Evolutionary conservation across 176 grass and related monocot species (phyloP), one percentile per base, ranked within the genome.

Genomic region (Rhynchospora pubera): DNA sequence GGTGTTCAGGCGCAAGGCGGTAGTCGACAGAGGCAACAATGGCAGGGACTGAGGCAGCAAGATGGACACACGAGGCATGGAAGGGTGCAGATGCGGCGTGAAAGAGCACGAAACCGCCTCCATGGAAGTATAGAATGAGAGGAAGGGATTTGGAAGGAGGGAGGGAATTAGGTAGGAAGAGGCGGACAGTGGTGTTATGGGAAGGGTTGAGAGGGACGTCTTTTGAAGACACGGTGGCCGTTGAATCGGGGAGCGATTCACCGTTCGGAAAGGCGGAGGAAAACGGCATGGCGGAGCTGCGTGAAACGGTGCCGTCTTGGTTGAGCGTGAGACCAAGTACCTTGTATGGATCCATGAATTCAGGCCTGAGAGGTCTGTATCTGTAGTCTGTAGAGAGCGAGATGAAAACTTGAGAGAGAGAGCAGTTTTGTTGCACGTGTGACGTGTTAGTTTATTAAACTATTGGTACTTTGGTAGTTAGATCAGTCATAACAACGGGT

Each of bases 1-100:
- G 95, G 81, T 94, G 90, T 87, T 97, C 90, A 3, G 95, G 92
- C 10, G 95, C 92, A 18, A 97, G 90, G 83, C 95, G 95, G 88
- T 93, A 93, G 73, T 94, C 90, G 0, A 94, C 87, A 83, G 92
- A 91, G 18, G 90, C 90, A 46, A 97, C 88, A 22, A 50, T 43
- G 2, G 95, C 88, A 1, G 95, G 94, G 4, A 82, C 47, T 3
- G 81, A 61, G 14, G 88, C 87, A 9, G 95, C 87, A 0, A 94
- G 83, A 0, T 81, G 45, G 13, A 77, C 46, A 86, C 95, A 97
- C 1, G 70, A 60, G 44, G 68, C 86, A 85, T 93, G 95, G 72
- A 93, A 92, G 55, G 84, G 85, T 64, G 83, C 52, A 23, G 90
- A 84, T 18, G 90, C 88, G 7, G 94, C 88, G 47, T 87, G 82